These are phyloP conservation scores for Astrothelium subdiscretum DNA, from an alignment of 495 filamentous ascomycete species.

Conservation along the genomic window DNA sequence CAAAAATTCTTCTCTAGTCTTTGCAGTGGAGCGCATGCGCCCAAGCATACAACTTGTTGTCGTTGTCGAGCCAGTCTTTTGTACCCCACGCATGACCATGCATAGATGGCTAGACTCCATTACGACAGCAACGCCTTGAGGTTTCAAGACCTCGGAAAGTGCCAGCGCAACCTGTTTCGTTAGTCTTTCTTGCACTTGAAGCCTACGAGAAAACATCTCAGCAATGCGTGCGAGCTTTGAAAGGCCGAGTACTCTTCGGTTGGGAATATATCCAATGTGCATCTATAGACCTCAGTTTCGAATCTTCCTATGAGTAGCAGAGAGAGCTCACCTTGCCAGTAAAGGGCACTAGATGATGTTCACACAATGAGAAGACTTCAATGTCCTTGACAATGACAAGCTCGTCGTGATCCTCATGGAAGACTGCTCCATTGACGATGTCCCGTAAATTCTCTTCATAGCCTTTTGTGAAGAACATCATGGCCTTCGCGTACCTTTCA, in stretches of 20 bases:
- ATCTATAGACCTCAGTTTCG: constrained; percentile 41
- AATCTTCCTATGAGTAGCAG: background rate
- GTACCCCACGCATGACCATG: constrained; percentile 93
- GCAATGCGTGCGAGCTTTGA: constrained; percentile 92
- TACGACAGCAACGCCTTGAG: constrained; percentile 90
- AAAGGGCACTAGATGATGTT: constrained; percentile 96
- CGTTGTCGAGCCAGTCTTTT: constrained; percentile 77
- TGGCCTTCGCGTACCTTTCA: constrained; percentile 84
- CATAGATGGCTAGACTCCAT: constrained; percentile 98
- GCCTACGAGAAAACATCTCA: constrained; percentile 87
- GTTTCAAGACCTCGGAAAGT: constrained; percentile 81
- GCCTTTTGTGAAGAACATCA: constrained; percentile 98
- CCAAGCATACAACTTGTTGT: constrained; percentile 95
- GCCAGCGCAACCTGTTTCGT: constrained; percentile 95
- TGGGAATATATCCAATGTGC: constrained; percentile 97
- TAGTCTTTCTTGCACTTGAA: constrained; percentile 91
- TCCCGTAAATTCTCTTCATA: constrained; percentile 93
- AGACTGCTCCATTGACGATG: constrained; percentile 89
- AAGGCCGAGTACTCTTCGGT: constrained; percentile 75
- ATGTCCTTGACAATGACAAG: constrained; percentile 97
- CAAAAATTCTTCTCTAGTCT: constrained; percentile 89
- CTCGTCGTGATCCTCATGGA: constrained; percentile 95
- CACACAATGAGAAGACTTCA: constrained; percentile 88
- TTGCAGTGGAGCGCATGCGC: constrained; percentile 81
- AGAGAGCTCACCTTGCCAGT: constrained; percentile 61